phyloP scores from a whole-genome alignment of 2,329 filamentous ascomycete genomes.

The Ophiocordyceps unilateralis region DNA sequence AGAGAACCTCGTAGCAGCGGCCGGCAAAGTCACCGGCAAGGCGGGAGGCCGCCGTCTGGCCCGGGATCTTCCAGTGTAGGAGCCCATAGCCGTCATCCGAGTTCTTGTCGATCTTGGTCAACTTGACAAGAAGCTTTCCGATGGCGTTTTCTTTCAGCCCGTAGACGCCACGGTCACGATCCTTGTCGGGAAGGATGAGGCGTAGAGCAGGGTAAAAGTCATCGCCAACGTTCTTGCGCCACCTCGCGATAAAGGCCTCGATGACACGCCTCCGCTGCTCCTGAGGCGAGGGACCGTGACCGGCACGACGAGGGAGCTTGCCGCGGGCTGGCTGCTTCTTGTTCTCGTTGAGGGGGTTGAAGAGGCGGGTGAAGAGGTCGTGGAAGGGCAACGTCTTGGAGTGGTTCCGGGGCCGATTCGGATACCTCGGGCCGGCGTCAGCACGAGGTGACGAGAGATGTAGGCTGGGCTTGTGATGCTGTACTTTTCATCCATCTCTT shows the following conservation, averaged over 20 bases:
- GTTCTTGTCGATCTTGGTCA: slow-evolving; percentile 81
- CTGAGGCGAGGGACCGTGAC: slow-evolving; percentile 46
- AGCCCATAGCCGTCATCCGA: slow-evolving; percentile 78
- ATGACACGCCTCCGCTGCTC: slow-evolving; percentile 71
- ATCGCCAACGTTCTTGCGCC: slow-evolving; percentile 74
- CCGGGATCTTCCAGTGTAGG: slow-evolving; percentile 83
- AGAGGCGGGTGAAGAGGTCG: slow-evolving; percentile 58
- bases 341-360: slow-evolving; percentile 64
- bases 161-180: slow-evolving; percentile 82
- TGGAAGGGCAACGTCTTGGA: slow-evolving; percentile 68
- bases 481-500: slow-evolving; percentile 28
- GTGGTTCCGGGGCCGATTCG: slow-evolving; percentile 67
- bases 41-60: slow-evolving; percentile 41
- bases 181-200: slow-evolving; percentile 82
- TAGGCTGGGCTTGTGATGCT: not conserved
- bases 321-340: slow-evolving; percentile 47
- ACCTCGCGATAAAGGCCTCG: slow-evolving; percentile 67
- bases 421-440: slow-evolving; percentile 40
- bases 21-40: slow-evolving; percentile 86
- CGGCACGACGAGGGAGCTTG: slow-evolving; percentile 27
- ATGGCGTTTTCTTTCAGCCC: slow-evolving; percentile 86
- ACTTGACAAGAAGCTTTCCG: slow-evolving; percentile 75
- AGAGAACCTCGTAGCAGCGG: slow-evolving; percentile 71
- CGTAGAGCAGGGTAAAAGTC: slow-evolving; percentile 90
- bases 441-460: not conserved